These are phyloP conservation scores for Viridothelium virens DNA, from an alignment of 495 filamentous ascomycete species.

Conservation along the genomic window DNA sequence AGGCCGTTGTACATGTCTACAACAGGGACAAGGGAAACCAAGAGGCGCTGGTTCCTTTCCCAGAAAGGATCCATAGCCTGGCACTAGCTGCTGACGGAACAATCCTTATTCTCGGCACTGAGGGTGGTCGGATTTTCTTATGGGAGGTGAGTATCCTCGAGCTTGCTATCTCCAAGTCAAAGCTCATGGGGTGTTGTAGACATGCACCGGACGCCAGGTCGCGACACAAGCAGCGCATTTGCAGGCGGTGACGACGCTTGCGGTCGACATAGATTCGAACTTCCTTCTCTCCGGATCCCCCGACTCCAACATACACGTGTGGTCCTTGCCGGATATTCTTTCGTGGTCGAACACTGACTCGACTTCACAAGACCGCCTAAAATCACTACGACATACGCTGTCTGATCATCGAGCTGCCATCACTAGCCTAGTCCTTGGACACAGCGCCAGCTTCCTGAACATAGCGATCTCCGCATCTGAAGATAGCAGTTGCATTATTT, in stretches of 20 bases:
- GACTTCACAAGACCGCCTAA: slow-evolving; percentile 25
- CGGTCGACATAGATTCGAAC: slow-evolving; percentile 60
- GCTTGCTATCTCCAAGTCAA: background rate
- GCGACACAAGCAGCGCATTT: slow-evolving; percentile 84
- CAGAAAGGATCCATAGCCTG: slow-evolving; percentile 72
- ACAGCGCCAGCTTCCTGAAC: slow-evolving; percentile 59
- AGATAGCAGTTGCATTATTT: slow-evolving; percentile 75
- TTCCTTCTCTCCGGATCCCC: slow-evolving; percentile 81
- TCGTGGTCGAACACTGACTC: slow-evolving; percentile 46
- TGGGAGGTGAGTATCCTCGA: slow-evolving; percentile 67
- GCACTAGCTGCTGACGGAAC: slow-evolving; percentile 49
- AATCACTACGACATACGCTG: slow-evolving; percentile 54
- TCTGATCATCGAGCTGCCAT: slow-evolving; percentile 75
- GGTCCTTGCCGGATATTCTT: slow-evolving; percentile 70
- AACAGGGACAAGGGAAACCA: slow-evolving; percentile 72
- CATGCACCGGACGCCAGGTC: slow-evolving; percentile 76
- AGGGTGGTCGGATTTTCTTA: slow-evolving; percentile 73
- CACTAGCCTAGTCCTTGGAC: slow-evolving; percentile 58
- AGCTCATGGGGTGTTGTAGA: slow-evolving; percentile 42
- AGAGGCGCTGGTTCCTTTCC: slow-evolving; percentile 78
- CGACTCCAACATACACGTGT: slow-evolving; percentile 84
- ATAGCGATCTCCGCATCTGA: slow-evolving; percentile 70
- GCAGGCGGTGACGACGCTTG: slow-evolving; percentile 70
- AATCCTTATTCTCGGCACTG: slow-evolving; percentile 75
- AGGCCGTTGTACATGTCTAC: slow-evolving; percentile 88